Percentiles rank a stretch among this genome's conserved stretches.
These are phyloP conservation scores for Chrysochromulina tobinii DNA, from an alignment of 78 protist species.

Conservation along the genomic window DNA sequence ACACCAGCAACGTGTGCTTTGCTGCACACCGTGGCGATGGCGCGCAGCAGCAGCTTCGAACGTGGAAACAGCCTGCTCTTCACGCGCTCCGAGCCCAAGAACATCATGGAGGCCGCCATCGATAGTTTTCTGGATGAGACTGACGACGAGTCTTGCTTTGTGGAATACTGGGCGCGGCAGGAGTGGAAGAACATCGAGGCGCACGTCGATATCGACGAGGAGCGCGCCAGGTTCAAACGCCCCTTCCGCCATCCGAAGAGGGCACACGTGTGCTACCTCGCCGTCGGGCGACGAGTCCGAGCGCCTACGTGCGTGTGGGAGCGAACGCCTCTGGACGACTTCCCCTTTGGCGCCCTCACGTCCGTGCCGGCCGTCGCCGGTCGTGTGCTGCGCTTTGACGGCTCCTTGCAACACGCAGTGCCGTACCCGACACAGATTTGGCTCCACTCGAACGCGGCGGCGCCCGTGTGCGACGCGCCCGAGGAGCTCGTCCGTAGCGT, in stretches of 20 bases:
- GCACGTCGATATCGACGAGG: slow-evolving; percentile 3
- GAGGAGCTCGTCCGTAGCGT: neutral
- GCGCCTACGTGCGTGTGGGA: slow-evolving; percentile 8
- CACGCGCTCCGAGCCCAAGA: too few relatives aligned
- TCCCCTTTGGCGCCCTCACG: neutral
- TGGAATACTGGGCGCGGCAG: slow-evolving; percentile 5
- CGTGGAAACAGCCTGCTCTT: too few relatives aligned
- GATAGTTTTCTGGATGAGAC: neutral
- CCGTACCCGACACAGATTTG: neutral
- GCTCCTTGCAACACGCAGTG: neutral
- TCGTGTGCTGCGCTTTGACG: slow-evolving; percentile 20
- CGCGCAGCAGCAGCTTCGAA: too few relatives aligned
- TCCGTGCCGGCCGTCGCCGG: neutral
- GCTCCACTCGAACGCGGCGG: neutral
- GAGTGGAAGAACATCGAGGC: slow-evolving; percentile 16
- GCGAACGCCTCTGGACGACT: neutral
- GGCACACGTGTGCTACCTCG: neutral
- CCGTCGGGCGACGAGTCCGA: neutral
- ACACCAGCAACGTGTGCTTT: too few relatives aligned
- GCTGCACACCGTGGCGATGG: too few relatives aligned
- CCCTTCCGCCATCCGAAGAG: neutral
- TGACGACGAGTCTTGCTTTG: neutral
- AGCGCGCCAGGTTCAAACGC: neutral
- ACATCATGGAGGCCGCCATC: neutral
- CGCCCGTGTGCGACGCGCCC: neutral